Percentiles rank a stretch among this genome's conserved stretches.
These are phyloP conservation scores for Trichoderma endophyticum DNA, from an alignment of 2,329 filamentous ascomycete species.

Conservation along the genomic window DNA sequence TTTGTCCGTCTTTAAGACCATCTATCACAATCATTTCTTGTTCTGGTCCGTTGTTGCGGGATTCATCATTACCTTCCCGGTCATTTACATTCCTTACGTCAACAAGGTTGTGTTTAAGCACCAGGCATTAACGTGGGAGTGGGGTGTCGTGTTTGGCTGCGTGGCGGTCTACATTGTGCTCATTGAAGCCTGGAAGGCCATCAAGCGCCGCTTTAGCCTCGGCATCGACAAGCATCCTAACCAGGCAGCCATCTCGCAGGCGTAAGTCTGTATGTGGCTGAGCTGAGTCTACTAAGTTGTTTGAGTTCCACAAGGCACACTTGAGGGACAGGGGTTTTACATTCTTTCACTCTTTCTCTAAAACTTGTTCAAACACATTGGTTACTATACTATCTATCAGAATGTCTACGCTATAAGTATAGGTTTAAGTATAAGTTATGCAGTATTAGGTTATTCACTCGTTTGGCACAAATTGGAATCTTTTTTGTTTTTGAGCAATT, in stretches of 20 bases:
- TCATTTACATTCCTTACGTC: constrained; percentile 65
- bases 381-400: constrained; percentile 8
- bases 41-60: constrained; percentile 62
- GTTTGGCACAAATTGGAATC: background rate
- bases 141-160: constrained; percentile 62
- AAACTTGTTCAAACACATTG: background rate
- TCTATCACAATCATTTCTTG: constrained; percentile 66
- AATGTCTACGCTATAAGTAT: constrained; percentile 1
- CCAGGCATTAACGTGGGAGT: constrained; percentile 66
- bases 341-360: background rate
- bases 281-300: background rate
- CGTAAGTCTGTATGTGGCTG: constrained; percentile 4
- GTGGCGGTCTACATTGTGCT: constrained; percentile 59
- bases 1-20: constrained; percentile 54
- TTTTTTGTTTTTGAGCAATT: background rate
- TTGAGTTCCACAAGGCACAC: background rate
- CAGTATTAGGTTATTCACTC: constrained; percentile 11
- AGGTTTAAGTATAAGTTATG: background rate
- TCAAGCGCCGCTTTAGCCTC: constrained; percentile 51
- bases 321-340: background rate
- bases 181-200: constrained; percentile 67
- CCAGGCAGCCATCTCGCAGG: constrained; percentile 9
- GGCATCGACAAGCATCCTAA: constrained; percentile 29
- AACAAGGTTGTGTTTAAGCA: constrained; percentile 69
- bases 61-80: constrained; percentile 58